phyloP scores from a whole-genome alignment of 257 asterid genomes.

The Solanum bulbocastanum region DNA sequence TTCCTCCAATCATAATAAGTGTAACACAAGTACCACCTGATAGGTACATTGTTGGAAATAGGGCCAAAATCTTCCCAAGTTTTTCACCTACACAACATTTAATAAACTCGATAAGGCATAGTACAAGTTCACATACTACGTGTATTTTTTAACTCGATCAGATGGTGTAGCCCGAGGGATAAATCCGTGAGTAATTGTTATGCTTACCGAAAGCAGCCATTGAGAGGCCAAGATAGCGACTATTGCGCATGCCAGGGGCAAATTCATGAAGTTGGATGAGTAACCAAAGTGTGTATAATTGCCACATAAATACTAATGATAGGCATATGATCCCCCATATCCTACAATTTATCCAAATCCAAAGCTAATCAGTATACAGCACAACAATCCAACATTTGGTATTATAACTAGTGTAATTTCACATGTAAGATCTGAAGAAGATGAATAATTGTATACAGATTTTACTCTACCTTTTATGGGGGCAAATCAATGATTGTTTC shows the following conservation, averaged over 20 bases:
- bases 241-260: conserved; percentile 49
- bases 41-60: conserved; percentile 71
- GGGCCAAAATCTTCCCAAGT: conserved; percentile 52
- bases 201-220: conserved; percentile 70
- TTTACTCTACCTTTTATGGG: neutral
- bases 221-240: conserved; percentile 77
- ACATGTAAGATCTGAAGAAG: neutral
- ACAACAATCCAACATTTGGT: neutral
- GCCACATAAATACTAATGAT: conserved; percentile 61
- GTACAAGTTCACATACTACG: neutral
- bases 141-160: neutral
- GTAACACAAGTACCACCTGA: conserved; percentile 95
- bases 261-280: conserved; percentile 78
- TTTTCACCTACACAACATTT: conserved; percentile 36
- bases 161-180: neutral
- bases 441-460: neutral
- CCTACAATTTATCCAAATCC: conserved; percentile 25
- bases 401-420: neutral
- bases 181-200: neutral
- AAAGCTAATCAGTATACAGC: neutral
- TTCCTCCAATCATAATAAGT: conserved; percentile 74
- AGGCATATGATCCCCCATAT: conserved; percentile 63
- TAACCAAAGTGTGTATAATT: conserved; percentile 69
- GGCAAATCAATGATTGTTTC: neutral
- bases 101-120: neutral